Base-by-base conservation (phyloP, 2,329 filamentous ascomycete species). In the Cercospora sp. region DNA sequence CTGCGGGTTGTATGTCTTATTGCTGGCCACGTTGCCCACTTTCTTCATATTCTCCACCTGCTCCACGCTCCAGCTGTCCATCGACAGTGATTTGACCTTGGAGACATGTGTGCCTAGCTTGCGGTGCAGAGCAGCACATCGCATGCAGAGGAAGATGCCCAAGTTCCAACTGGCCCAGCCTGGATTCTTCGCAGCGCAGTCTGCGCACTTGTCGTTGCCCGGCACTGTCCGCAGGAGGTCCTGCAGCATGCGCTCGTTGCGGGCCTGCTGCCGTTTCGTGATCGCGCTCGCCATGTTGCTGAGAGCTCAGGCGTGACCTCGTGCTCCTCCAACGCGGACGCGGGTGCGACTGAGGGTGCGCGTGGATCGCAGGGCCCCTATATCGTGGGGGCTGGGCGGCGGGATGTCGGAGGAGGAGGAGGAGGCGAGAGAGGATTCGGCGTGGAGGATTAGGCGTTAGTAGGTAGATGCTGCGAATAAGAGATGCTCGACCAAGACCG, bases 91-190 rank as follows among this genome's bases (percentile, higher is more conserved):
- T 81, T 99, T 99, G 83, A 99, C 93, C 80, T 99, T 99, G 73
- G 94, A 97, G 71, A 99, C 93, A 80, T 99, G 95, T 48, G 95
- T 98, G 69, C 95, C 95, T 76, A 99, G 85, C 82, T 98, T 98
- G 77, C 95, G 92, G 83, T 99, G 95, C 77, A 98, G 87, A 64
- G 93, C 88, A 64, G 94, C 95, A 84, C 95, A 99, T 79, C 95
- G 92, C 91, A 99, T 96, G 82, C 95, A 99, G 61, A 99, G 85
- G 79, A 99, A 99, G 72, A 98, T 89, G 68, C 95, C 95, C 81
- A 99, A 84, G 92, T 97, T 97, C 94, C 94, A 97, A 83, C 93
- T 96, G 80, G 94, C 93, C 94, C 94, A 97, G 83, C 89, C 93
- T 88, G 95, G 95, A 81, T 97, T 98, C 79, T 89, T 89, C 69